Base-by-base conservation (phyloP, 495 filamentous ascomycete genomes). In the Penicillium maclennaniae region DNA sequence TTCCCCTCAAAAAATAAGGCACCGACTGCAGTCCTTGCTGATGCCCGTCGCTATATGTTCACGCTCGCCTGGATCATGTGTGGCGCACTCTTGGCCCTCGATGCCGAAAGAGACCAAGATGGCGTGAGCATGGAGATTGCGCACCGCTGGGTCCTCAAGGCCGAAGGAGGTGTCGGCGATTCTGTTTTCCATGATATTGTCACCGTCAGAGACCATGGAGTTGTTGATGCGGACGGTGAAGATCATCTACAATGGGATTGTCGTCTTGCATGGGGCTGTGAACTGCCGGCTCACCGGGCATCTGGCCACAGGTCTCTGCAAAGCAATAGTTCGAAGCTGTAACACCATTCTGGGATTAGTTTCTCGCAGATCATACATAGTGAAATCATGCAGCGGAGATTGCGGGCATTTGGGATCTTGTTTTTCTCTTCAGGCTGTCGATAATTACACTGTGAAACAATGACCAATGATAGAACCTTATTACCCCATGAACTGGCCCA, bases 41-140 rank as follows among this genome's bases (percentile, higher is more conserved):
- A 71, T 51, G 69, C 60, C 1, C 66, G 68, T 15, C 62, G 69
- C 1, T 61, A 62, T 10, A 73, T 74, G 69, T 68, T 69, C 37
- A 70, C 64, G 6, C 57, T 73, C 8, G 65, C 65, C 7, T 74
- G 67, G 68, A 52, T 73, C 0, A 44, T 74, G 2, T 52, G 51
- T 38, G 68, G 69, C 16, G 44, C 55, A 0, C 51, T 73, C 5
- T 31, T 73, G 39, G 60, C 60, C 0, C 39, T 70, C 6, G 70
- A 73, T 50, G 66, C 64, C 4, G 58, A 64, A 39, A 54, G 64
- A 14, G 69, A 72, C 51, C 53, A 56, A 6, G 62, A 72, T 49
- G 43, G 31, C 0, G 57, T 71, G 2, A 64, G 58, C 14, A 47
- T 12, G 16, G 69, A 72, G 42, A 61, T 71, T 23, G 65, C 69